A percentile compares a stretch with the other conserved stretches of the same genome.
phyloP scores from a whole-genome alignment of 495 filamentous ascomycete genomes.

The Alectoria sarmentosa region DNA sequence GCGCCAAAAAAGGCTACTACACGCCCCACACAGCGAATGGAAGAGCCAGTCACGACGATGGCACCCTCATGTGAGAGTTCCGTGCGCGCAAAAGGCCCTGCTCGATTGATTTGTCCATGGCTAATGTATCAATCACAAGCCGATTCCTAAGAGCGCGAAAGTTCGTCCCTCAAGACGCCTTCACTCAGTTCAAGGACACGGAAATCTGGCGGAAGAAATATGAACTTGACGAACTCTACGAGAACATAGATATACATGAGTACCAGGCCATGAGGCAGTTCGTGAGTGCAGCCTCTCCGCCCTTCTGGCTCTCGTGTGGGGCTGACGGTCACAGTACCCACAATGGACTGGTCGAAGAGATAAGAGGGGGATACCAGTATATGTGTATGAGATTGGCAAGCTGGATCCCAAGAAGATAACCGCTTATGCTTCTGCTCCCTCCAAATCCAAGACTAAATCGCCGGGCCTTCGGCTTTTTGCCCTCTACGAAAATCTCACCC shows the following conservation, averaged over 20 bases:
- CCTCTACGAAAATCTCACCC: slow-evolving; percentile 82
- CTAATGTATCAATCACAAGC: slow-evolving; percentile 16
- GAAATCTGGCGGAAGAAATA: slow-evolving; percentile 82
- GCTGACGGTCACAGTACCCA: slow-evolving; percentile 57
- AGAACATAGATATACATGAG: slow-evolving; percentile 71
- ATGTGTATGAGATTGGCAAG: slow-evolving; percentile 78
- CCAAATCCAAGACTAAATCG: slow-evolving; percentile 49
- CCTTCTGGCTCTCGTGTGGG: not conserved
- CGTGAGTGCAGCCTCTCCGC: slow-evolving; percentile 43
- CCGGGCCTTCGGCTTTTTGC: slow-evolving; percentile 73
- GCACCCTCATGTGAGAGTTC: slow-evolving; percentile 20
- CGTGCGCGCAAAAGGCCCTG: not conserved
- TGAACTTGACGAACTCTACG: slow-evolving; percentile 63
- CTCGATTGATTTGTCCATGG: not conserved
- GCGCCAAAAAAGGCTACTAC: slow-evolving; percentile 19
- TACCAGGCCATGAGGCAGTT: slow-evolving; percentile 72
- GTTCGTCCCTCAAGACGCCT: slow-evolving; percentile 42
- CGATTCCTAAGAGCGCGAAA: slow-evolving; percentile 27
- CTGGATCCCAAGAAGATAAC: slow-evolving; percentile 72
- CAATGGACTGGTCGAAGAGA: slow-evolving; percentile 89
- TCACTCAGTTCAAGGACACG: slow-evolving; percentile 78
- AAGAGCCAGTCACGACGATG: slow-evolving; percentile 27
- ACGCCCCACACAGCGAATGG: slow-evolving; percentile 12
- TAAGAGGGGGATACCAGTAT: slow-evolving; percentile 80
- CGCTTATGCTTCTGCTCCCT: slow-evolving; percentile 57